Percentiles rank a stretch among this genome's conserved stretches.
Evolutionary conservation across 2,329 filamentous ascomycete genomes (phyloP).

Genomic region (Diaporthe australafricana): DNA sequence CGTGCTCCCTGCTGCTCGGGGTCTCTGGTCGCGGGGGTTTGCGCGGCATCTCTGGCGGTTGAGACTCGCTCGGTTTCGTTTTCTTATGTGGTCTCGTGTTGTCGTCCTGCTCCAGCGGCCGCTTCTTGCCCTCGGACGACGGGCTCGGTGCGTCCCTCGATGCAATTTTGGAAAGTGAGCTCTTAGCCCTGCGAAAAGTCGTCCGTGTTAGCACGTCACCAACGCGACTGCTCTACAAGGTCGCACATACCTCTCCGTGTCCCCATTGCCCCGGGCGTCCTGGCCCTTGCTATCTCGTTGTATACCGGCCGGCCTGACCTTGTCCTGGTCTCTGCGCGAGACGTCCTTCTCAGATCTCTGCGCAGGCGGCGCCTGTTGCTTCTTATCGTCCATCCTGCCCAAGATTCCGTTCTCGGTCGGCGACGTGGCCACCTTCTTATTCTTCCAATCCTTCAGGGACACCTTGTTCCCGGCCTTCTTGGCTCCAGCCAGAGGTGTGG

Average conservation of each 20-base stretch:
- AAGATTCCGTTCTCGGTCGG: conserved; percentile 46
- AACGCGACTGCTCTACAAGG: conserved; percentile 38
- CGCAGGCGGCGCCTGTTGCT: conserved; percentile 36
- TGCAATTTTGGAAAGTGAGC: conserved; percentile 46
- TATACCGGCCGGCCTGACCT: conserved; percentile 34
- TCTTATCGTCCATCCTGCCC: conserved; percentile 40
- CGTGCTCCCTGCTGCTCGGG: conserved; percentile 31
- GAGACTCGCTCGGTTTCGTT: conserved; percentile 46
- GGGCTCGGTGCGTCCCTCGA: conserved; percentile 42
- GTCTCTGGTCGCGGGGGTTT: conserved; percentile 32
- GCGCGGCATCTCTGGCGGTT: conserved; percentile 23
- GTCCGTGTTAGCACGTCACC: conserved; percentile 42
- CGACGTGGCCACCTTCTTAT: conserved; percentile 56
- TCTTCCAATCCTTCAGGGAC: conserved; percentile 70
- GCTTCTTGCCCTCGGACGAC: conserved; percentile 61
- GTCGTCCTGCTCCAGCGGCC: conserved; percentile 57
- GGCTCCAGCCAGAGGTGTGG: conserved; percentile 42
- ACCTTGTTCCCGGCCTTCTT: conserved; percentile 58
- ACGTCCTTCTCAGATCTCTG: conserved; percentile 37
- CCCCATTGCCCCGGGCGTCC: conserved; percentile 32
- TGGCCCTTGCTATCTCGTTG: conserved; percentile 32
- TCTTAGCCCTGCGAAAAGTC: conserved; percentile 40
- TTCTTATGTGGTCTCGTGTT: conserved; percentile 59
- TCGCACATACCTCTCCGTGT: conserved; percentile 36
- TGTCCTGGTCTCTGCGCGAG: conserved; percentile 39